These are phyloP conservation scores for Polychaeton citri DNA, from an alignment of 2,329 filamentous ascomycete species.

Conservation along the genomic window DNA sequence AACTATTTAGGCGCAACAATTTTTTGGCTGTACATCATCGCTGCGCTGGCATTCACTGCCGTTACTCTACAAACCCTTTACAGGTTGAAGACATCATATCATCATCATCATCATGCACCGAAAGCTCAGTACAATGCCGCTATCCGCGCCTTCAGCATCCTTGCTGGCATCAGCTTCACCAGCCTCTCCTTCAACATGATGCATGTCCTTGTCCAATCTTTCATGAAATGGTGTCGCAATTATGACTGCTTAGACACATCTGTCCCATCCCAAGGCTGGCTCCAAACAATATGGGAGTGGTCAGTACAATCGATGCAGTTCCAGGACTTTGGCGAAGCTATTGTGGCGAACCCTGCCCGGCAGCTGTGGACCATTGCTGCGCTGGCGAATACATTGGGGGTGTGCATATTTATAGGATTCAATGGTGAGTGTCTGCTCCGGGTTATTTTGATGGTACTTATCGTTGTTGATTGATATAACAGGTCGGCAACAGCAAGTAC, in stretches of 20 bases:
- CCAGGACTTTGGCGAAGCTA: constrained; percentile 19
- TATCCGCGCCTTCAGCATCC: constrained; percentile 8
- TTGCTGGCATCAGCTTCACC: constrained; percentile 18
- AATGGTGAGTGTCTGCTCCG: constrained; percentile 9
- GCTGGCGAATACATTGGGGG: constrained; percentile 12
- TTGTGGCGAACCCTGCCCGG: constrained; percentile 11
- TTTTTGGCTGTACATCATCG: constrained; percentile 22
- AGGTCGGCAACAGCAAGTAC: constrained; percentile 14
- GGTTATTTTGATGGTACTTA: not conserved
- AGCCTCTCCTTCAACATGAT: constrained; percentile 22
- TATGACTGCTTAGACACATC: not conserved
- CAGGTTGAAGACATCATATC: not conserved
- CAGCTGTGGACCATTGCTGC: constrained; percentile 15
- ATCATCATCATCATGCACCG: no score
- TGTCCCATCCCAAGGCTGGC: constrained; percentile 1
- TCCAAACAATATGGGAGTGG: constrained; percentile 16
- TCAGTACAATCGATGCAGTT: constrained; percentile 20
- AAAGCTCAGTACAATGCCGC: not conserved
- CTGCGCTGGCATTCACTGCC: constrained; percentile 14
- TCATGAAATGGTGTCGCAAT: constrained; percentile 11
- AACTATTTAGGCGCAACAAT: constrained; percentile 18
- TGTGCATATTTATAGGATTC: constrained; percentile 16
- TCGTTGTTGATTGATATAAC: not conserved
- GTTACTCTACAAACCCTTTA: constrained; percentile 5
- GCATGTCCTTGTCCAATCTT: constrained; percentile 20